phyloP scores from a whole-genome alignment of 345 rosid genomes.

The Triadica sebifera region DNA sequence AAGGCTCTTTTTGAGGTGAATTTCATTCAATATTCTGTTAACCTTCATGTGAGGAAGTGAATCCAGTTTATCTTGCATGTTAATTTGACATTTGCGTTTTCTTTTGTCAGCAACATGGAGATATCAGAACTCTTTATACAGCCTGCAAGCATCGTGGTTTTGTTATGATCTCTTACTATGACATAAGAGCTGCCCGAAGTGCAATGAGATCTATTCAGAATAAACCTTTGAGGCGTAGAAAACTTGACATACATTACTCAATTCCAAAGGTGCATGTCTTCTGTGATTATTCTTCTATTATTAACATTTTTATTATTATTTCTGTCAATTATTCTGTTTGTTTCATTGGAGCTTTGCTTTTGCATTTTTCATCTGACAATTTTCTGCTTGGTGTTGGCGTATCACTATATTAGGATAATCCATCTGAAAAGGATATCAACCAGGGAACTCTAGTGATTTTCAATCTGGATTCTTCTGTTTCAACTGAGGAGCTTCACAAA shows the following conservation, averaged over 20 bases:
- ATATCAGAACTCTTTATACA: constrained; percentile 63
- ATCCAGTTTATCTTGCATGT: background rate
- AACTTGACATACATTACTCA: constrained; percentile 22
- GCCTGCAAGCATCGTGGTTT: constrained; percentile 82
- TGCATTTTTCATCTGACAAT: background rate
- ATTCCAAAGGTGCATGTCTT: constrained; percentile 21
- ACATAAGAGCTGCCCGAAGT: constrained; percentile 20
- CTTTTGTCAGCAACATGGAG: constrained; percentile 72
- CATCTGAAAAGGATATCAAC: constrained; percentile 23
- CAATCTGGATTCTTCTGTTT: constrained; percentile 33
- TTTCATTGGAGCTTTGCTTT: background rate
- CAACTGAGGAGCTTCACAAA: constrained; percentile 27
- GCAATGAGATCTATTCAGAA: constrained; percentile 27
- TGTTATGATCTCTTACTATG: constrained; percentile 72
- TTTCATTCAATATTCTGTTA: constrained; percentile 6
- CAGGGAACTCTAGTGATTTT: constrained; percentile 27
- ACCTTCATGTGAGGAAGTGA: background rate
- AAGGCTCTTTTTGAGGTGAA: constrained; percentile 79
- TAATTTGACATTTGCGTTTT: constrained; percentile 14
- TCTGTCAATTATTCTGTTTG: constrained; percentile 1
- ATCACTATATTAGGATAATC: constrained; percentile 26
- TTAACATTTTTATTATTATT: background rate
- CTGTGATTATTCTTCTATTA: background rate
- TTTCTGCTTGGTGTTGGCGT: constrained; percentile 1
- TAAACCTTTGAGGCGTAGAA: constrained; percentile 17